These are phyloP conservation scores for Postia placenta DNA, from an alignment of 768 basidiomycete species.

Conservation along the genomic window DNA sequence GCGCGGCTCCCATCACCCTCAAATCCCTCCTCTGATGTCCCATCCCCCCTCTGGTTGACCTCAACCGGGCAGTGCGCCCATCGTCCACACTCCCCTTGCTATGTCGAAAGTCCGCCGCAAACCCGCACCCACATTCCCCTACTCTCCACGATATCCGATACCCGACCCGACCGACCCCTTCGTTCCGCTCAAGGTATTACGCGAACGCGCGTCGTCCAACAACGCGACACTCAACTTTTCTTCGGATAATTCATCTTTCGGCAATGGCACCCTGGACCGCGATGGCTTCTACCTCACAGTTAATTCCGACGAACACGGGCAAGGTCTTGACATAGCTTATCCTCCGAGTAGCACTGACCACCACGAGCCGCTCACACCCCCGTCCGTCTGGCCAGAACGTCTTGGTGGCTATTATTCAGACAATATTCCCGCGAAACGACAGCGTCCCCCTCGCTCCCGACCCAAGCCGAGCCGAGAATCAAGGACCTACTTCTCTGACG, in stretches of 20 bases:
- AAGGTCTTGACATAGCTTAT: constrained; percentile 2
- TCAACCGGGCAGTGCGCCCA: background rate
- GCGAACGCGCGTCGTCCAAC: constrained; percentile 47
- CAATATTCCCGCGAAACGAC: constrained; percentile 9
- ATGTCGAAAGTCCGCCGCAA: constrained; percentile 41
- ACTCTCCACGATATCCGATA: constrained; percentile 51
- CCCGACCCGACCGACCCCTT: constrained; percentile 70
- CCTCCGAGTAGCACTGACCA: constrained; percentile 1
- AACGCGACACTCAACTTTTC: constrained; percentile 9
- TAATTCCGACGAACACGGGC: background rate
- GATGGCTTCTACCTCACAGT: background rate
- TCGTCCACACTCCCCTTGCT: background rate
- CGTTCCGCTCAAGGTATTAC: constrained; percentile 59
- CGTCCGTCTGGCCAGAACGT: constrained; percentile 8
- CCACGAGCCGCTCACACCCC: background rate
- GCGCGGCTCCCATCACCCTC: background rate
- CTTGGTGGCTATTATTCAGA: constrained; percentile 18
- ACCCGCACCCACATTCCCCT: constrained; percentile 47
- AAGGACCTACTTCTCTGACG: constrained; percentile 18
- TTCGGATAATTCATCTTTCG: background rate
- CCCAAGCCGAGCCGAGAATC: constrained; percentile 15
- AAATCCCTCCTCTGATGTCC: constrained; percentile 1
- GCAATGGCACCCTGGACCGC: background rate
- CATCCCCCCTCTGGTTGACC: background rate
- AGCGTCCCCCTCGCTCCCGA: constrained; percentile 17